These are phyloP conservation scores for Suillus alpinus DNA, from an alignment of 768 basidiomycete species.

Conservation along the genomic window DNA sequence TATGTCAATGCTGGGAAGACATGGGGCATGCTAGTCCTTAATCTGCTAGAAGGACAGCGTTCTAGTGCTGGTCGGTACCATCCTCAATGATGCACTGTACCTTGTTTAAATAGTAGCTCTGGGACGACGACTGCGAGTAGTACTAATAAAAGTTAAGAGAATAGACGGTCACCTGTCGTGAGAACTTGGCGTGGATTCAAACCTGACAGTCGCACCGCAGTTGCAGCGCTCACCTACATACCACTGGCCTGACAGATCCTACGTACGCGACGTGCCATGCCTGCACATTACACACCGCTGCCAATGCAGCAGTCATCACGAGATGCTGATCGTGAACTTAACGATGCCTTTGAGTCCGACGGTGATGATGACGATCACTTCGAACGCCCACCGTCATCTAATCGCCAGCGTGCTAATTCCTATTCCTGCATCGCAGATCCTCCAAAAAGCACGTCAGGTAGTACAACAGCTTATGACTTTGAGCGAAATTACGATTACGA, in stretches of 20 bases:
- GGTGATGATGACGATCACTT: slow-evolving; percentile 36
- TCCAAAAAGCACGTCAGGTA: slow-evolving; percentile 6
- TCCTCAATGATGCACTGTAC: no score
- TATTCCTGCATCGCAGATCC: slow-evolving; percentile 17
- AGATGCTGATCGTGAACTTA: slow-evolving; percentile 58
- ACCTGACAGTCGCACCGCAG: background rate
- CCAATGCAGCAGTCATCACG: slow-evolving; percentile 46
- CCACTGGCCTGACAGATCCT: background rate
- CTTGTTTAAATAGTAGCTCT: background rate
- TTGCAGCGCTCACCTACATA: background rate
- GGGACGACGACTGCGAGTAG: background rate
- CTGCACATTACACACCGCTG: slow-evolving; percentile 51
- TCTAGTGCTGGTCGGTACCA: background rate
- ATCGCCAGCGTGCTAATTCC: slow-evolving; percentile 15
- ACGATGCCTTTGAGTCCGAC: slow-evolving; percentile 72
- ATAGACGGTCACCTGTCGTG: background rate
- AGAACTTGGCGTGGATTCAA: background rate
- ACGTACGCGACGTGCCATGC: slow-evolving; percentile 30
- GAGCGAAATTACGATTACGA: slow-evolving; percentile 71
- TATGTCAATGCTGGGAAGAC: no score
- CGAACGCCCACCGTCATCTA: slow-evolving; percentile 40
- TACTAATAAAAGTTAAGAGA: background rate
- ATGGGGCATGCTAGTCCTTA: no score
- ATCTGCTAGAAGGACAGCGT: no score
- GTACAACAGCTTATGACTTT: slow-evolving; percentile 58